Conservation (phyloP, 2,329 filamentous ascomycete genomes). For the Ophiostoma pallidulum region DNA sequence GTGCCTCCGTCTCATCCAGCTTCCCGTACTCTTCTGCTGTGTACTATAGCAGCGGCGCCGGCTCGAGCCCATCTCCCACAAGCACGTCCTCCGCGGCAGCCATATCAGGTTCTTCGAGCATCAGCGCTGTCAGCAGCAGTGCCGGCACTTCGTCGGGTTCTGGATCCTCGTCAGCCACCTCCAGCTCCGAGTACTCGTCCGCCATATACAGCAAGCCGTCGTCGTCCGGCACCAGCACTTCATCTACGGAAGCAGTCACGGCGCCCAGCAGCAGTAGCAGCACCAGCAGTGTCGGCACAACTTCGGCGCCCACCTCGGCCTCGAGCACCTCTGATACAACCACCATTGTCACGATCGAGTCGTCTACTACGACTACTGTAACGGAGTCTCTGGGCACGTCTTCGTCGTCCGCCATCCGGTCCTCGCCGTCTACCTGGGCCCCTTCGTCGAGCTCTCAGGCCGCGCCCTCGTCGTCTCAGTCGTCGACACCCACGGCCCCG, state of each 20-base stretch:
- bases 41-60: too few relatives aligned
- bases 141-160: background rate
- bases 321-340: background rate
- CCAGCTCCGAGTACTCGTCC: background rate
- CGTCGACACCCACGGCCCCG: background rate
- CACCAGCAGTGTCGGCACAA: background rate
- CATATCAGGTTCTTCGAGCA: background rate
- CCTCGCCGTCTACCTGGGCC: background rate
- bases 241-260: background rate
- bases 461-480: background rate
- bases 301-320: background rate
- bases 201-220: background rate
- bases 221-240: background rate
- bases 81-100: background rate
- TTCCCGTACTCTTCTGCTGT: too few relatives aligned
- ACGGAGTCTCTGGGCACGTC: background rate
- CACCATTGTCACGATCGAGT: constrained; percentile 3
- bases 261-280: background rate
- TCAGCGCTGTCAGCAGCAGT: background rate
- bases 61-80: background rate
- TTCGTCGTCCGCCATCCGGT: background rate
- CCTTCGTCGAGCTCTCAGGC: background rate
- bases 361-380: constrained; percentile 1
- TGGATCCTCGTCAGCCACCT: background rate
- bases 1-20: too few relatives aligned